Base-by-base conservation (phyloP, 1,284 basidiomycete genomes). In the Exsudoporus floridanus region DNA sequence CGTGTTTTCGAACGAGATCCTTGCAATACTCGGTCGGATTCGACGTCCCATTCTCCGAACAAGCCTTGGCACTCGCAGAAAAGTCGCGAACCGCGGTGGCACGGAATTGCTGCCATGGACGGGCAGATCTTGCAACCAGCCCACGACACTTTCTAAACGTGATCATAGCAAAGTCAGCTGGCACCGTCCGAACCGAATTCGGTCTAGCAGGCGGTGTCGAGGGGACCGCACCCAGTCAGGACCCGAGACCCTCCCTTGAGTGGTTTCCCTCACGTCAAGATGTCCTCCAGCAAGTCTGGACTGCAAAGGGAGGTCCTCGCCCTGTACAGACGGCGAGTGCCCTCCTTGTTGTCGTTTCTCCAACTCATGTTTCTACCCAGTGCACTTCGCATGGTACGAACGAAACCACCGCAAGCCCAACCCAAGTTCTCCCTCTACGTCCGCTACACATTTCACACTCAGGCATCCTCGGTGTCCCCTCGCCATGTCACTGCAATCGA, bases 231-330 rank as follows among this genome's bases (percentile, higher is more conserved):
- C 4, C 23, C 5, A 23, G 31, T 31, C 39, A 16, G 54, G 53
- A 61, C 64, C 52, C 37, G 43, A 34, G 34, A 46, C 45, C 36
- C 41, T 13, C 16, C 10, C 3, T 18, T 19, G 8, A n/a, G 10
- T 3, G 7, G 18, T 14, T 45, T 55, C 46, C 44, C 35, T 33
- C 49, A n/a, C 25, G 7, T 27, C 18, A 28, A 3, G 19, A 65
- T 69, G 63, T 61, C 66, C 18, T 37, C 68, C 45, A 61, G 53
- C 40, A 71, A 68, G 50, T 88, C 87, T 4, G 88, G 88, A 13
- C 72, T 90, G 21, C 88, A 90, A 65, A 81, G 72, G 59, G 83
- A 90, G 31, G 84, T 88, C 16, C 70, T 90, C 27, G 74, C 79
- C 13, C 74, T 90, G n/a, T 90, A 90, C 62, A 77, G 86, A 72